A percentile compares a stretch with the other conserved stretches of the same genome.
These are phyloP conservation scores for Coemansia sp. DNA, from an alignment of 192 early-diverging fungal genomes.

Conservation along the genomic window DNA sequence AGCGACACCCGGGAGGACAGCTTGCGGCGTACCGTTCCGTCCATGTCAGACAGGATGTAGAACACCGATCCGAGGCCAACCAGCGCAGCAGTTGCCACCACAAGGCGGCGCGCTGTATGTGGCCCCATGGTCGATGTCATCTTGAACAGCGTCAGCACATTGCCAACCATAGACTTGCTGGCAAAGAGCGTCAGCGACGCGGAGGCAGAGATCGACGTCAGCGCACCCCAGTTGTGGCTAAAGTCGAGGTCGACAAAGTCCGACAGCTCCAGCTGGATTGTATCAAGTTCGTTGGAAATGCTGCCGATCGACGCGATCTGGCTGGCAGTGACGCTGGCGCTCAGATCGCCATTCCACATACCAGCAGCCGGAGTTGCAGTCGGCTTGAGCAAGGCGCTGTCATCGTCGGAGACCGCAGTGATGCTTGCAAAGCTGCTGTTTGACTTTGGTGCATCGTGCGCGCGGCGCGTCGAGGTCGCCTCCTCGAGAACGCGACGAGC, in stretches of 20 bases:
- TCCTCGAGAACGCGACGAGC: slow-evolving; percentile 35
- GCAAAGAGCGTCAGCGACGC: slow-evolving; percentile 58
- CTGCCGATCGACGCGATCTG: slow-evolving; percentile 56
- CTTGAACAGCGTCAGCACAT: slow-evolving; percentile 36
- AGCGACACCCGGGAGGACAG: slow-evolving; percentile 58
- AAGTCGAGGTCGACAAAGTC: slow-evolving; percentile 64
- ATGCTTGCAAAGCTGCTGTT: slow-evolving; percentile 30
- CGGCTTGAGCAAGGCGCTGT: slow-evolving; percentile 4
- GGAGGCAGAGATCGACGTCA: slow-evolving; percentile 54
- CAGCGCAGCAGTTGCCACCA: slow-evolving; percentile 40
- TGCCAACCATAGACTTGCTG: slow-evolving; percentile 34
- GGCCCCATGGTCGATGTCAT: slow-evolving; percentile 47
- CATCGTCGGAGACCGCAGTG: slow-evolving; percentile 13
- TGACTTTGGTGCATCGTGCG: slow-evolving; percentile 26
- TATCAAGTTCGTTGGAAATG: slow-evolving; percentile 55
- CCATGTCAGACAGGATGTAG: slow-evolving; percentile 71
- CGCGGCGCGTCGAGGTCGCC: neutral
- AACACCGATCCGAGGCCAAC: slow-evolving; percentile 58
- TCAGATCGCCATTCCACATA: slow-evolving; percentile 3
- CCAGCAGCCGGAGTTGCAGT: neutral
- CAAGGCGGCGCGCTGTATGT: slow-evolving; percentile 40
- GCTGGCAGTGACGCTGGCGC: slow-evolving; percentile 52
- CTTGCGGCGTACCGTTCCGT: slow-evolving; percentile 69
- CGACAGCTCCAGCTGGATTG: slow-evolving; percentile 54
- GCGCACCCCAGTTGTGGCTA: slow-evolving; percentile 62